Evolutionary conservation across 495 filamentous ascomycete genomes (phyloP).

Genomic region (Articulospora tetracladia): DNA sequence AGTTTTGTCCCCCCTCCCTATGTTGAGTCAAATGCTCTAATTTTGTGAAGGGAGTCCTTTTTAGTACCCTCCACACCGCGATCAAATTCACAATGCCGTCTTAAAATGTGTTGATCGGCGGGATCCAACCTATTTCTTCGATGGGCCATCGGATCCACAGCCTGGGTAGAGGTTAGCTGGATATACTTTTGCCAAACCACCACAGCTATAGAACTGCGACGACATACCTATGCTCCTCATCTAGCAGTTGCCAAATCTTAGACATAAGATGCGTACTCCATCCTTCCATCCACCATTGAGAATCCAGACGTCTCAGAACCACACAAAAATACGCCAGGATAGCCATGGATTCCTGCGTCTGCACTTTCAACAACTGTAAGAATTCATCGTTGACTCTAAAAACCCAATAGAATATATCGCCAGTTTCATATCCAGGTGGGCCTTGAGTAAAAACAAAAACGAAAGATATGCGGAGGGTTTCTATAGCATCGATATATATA

Average conservation of each 20-base stretch:
- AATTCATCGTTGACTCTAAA: constrained; percentile 30
- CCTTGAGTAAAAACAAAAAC: constrained; percentile 8
- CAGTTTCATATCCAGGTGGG: constrained; percentile 18
- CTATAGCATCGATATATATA: constrained; percentile 13
- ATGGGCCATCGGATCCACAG: constrained; percentile 39
- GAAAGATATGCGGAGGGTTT: constrained; percentile 5
- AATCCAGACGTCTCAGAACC: constrained; percentile 31
- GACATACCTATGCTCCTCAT: constrained; percentile 32
- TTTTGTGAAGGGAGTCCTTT: too few relatives aligned
- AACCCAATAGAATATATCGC: constrained; percentile 38
- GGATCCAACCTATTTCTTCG: constrained; percentile 35
- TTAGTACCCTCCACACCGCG: too few relatives aligned
- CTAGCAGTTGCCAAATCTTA: constrained; percentile 31
- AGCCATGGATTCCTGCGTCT: constrained; percentile 33
- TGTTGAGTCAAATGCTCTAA: too few relatives aligned
- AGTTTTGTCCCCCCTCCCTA: too few relatives aligned
- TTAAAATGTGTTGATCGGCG: not conserved
- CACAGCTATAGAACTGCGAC: not conserved
- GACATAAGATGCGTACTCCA: constrained; percentile 34
- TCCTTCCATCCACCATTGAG: constrained; percentile 40
- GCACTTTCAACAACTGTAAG: constrained; percentile 29
- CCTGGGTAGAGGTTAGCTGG: constrained; percentile 8
- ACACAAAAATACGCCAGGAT: constrained; percentile 40
- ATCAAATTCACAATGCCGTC: too few relatives aligned
- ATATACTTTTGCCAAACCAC: too few relatives aligned